Percentiles rank a stretch among this genome's conserved stretches.
phyloP scores from a whole-genome alignment of 352 stramenopile species.

The Globisporangium uncinulatum region DNA sequence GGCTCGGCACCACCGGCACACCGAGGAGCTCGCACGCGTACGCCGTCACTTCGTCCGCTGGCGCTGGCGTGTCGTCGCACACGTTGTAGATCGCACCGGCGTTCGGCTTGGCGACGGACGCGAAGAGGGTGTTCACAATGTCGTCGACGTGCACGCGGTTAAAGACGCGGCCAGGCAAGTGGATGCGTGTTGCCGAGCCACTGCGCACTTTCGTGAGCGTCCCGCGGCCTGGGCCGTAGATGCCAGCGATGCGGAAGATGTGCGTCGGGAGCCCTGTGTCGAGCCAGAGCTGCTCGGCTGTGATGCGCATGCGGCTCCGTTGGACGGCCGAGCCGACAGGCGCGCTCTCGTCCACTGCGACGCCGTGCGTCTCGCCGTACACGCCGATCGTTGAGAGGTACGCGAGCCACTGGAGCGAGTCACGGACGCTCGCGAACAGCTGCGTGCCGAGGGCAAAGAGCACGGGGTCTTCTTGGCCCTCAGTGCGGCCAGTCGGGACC shows the following conservation, averaged over 20 bases:
- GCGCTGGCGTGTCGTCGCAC: conserved; percentile 84
- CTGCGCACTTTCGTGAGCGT: conserved; percentile 76
- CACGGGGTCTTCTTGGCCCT: conserved; percentile 67
- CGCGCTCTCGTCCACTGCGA: conserved; percentile 79
- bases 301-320: conserved; percentile 73
- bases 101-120: conserved; percentile 58
- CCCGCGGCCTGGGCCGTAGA: conserved; percentile 86
- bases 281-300: conserved; percentile 75
- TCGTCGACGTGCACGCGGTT: conserved; percentile 91
- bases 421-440: conserved; percentile 31
- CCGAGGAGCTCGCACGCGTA: conserved; percentile 74
- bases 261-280: conserved; percentile 60
- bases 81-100: conserved; percentile 84
- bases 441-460: conserved; percentile 36
- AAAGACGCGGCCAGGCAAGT: conserved; percentile 74
- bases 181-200: conserved; percentile 54
- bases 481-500: conserved; percentile 36
- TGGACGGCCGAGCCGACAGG: conserved; percentile 55
- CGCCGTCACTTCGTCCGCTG: conserved; percentile 67
- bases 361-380: conserved; percentile 87
- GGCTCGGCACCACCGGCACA: conserved; percentile 34
- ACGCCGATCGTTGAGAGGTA: conserved; percentile 93
- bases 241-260: conserved; percentile 89
- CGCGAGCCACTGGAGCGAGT: conserved; percentile 75
- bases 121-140: conserved; percentile 75